phyloP scores from a whole-genome alignment of 306 rosid species.

The Carpinus fangiana region DNA sequence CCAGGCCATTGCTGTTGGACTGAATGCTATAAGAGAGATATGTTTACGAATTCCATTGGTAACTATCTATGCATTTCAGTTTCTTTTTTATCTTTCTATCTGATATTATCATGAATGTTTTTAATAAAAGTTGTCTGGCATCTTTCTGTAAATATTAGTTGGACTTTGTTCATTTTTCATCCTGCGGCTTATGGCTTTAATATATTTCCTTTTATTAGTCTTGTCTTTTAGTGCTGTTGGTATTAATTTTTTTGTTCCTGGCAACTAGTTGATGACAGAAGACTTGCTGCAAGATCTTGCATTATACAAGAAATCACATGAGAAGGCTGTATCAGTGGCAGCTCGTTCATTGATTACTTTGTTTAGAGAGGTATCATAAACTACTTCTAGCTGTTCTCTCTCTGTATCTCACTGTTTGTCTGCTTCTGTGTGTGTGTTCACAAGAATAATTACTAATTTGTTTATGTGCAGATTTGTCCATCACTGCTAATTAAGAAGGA shows the following conservation, averaged over 20 bases:
- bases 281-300: constrained; percentile 94
- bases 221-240: not conserved
- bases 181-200: not conserved
- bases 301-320: constrained; percentile 86
- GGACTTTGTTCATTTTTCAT: not conserved
- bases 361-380: constrained; percentile 68
- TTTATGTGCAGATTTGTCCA: constrained; percentile 76
- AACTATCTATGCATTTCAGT: constrained; percentile 29
- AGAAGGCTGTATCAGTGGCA: constrained; percentile 85
- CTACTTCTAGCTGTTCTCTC: not conserved
- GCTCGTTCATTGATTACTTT: constrained; percentile 82
- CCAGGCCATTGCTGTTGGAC: constrained; percentile 94
- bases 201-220: constrained; percentile 4
- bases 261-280: constrained; percentile 78
- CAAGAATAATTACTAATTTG: not conserved
- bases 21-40: constrained; percentile 74
- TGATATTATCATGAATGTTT: not conserved
- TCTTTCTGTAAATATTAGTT: constrained; percentile 11
- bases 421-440: not conserved
- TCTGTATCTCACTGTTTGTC: not conserved
- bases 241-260: constrained; percentile 36
- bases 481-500: constrained; percentile 85
- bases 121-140: constrained; percentile 19
- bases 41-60: constrained; percentile 95
- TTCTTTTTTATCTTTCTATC: constrained; percentile 16